phyloP scores from a whole-genome alignment of 2,329 filamentous ascomycete genomes.

The Aspergillus sp. region DNA sequence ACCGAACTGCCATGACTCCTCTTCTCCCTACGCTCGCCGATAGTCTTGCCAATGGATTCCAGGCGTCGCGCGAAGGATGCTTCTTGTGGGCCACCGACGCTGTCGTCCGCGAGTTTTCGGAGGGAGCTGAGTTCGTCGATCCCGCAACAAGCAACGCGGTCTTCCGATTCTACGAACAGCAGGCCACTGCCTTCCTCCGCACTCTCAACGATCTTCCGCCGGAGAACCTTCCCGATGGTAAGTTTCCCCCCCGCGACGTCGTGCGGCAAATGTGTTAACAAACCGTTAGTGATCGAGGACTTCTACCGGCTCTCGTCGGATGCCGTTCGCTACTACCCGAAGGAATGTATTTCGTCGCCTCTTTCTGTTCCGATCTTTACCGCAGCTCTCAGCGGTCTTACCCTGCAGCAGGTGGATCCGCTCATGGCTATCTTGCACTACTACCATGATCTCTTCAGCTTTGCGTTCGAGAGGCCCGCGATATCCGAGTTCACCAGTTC shows the following conservation, averaged over 20 bases:
- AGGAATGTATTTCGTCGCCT: constrained; percentile 74
- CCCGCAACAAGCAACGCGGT: constrained; percentile 80
- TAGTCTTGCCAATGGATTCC: constrained; percentile 82
- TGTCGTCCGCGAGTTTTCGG: constrained; percentile 91
- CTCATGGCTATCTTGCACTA: constrained; percentile 91
- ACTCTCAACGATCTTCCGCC: constrained; percentile 82
- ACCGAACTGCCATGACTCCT: constrained; percentile 83
- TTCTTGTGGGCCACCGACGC: constrained; percentile 98
- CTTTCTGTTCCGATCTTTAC: constrained; percentile 82
- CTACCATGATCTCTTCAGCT: constrained; percentile 84
- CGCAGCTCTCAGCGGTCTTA: constrained; percentile 81
- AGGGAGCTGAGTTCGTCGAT: constrained; percentile 82
- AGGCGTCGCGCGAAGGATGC: constrained; percentile 83
- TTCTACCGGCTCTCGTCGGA: constrained; percentile 94
- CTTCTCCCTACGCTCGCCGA: constrained; percentile 82
- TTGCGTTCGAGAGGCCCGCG: constrained; percentile 71
- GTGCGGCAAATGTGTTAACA: constrained; percentile 14
- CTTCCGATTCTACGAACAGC: constrained; percentile 91
- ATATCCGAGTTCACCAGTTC: constrained; percentile 59
- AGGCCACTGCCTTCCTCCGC: constrained; percentile 84
- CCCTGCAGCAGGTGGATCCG: constrained; percentile 86
- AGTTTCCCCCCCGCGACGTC: constrained; percentile 20
- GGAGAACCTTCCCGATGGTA: constrained; percentile 70
- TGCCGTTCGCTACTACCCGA: constrained; percentile 87
- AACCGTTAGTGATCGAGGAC: constrained; percentile 73